Percentiles rank a stretch among this genome's conserved stretches.
Evolutionary conservation across 2,329 filamentous ascomycete genomes (phyloP).

Genomic region (Rosellinia necatrix): DNA sequence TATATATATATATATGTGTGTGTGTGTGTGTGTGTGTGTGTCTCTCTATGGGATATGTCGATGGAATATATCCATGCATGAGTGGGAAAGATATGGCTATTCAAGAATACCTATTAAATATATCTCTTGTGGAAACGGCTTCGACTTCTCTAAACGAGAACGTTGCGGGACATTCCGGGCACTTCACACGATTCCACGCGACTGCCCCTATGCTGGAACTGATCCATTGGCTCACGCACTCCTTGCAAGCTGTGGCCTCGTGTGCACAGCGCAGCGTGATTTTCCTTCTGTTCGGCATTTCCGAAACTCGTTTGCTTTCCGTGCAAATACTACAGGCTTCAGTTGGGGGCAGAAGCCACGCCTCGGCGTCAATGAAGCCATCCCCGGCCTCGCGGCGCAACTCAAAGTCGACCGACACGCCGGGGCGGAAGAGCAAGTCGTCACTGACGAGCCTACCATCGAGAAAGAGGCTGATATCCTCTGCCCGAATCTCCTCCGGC

Average conservation of each 20-base stretch:
- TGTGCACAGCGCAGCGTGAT: slow-evolving; percentile 40
- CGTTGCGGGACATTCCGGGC: slow-evolving; percentile 42
- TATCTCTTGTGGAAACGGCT: slow-evolving; percentile 33
- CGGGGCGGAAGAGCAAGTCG: slow-evolving; percentile 30
- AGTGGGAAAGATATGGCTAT: not conserved
- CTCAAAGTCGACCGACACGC: slow-evolving; percentile 39
- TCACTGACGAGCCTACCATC: slow-evolving; percentile 24
- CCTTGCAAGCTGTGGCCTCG: slow-evolving; percentile 38
- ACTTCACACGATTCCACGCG: slow-evolving; percentile 42
- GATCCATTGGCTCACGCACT: slow-evolving; percentile 44
- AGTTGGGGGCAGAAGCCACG: slow-evolving; percentile 40
- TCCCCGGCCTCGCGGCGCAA: slow-evolving; percentile 37
- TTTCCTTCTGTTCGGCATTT: slow-evolving; percentile 38
- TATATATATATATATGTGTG: too few species aligned
- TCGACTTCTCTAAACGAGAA: slow-evolving; percentile 41
- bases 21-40: too few species aligned
- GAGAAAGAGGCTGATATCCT: slow-evolving; percentile 30
- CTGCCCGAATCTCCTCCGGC: slow-evolving; percentile 18
- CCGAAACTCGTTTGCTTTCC: slow-evolving; percentile 42
- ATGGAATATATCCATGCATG: not conserved
- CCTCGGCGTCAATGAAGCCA: slow-evolving; percentile 39
- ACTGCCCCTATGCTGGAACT: slow-evolving; percentile 37
- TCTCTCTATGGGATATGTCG: too few species aligned
- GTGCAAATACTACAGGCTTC: slow-evolving; percentile 43
- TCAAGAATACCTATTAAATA: slow-evolving; percentile 34